Evolutionary conservation across 2,329 filamentous ascomycete genomes (phyloP).

Genomic region (Xylaria multiplex): DNA sequence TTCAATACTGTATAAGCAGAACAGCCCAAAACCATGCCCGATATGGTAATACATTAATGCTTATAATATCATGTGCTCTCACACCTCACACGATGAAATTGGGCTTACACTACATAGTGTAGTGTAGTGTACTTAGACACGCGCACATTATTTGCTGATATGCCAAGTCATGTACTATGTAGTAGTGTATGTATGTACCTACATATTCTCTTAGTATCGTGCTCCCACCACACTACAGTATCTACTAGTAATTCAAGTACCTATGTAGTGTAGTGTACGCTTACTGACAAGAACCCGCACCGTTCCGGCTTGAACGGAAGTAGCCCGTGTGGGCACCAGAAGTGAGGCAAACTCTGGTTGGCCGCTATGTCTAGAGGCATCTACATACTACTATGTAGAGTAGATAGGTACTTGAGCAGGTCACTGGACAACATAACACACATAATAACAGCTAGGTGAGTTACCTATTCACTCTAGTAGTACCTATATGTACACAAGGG

Average conservation of each 20-base stretch:
- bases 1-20: constrained; percentile 3
- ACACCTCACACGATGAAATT: constrained; percentile 2
- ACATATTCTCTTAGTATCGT: too few relatives aligned
- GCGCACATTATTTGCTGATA: too few relatives aligned
- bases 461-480: too few relatives aligned
- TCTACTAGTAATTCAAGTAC: constrained; percentile 7
- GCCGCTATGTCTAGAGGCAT: not conserved
- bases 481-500: too few relatives aligned
- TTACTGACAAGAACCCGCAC: constrained; percentile 16
- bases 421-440: too few relatives aligned
- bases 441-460: too few relatives aligned
- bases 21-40: not conserved
- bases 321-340: constrained; percentile 33
- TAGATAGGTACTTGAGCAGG: not conserved
- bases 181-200: not conserved
- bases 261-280: not conserved
- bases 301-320: constrained; percentile 37
- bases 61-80: constrained; percentile 1
- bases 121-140: too few relatives aligned
- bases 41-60: constrained; percentile 5
- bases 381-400: not conserved
- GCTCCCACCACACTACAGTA: too few relatives aligned
- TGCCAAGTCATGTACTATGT: constrained; percentile 2
- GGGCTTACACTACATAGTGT: constrained; percentile 12
- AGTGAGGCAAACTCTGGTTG: constrained; percentile 24